A percentile compares a stretch with the other conserved stretches of the same genome.
Evolutionary conservation across 2,329 filamentous ascomycete genomes (phyloP).

Genomic region (Sporothrix humicola): DNA sequence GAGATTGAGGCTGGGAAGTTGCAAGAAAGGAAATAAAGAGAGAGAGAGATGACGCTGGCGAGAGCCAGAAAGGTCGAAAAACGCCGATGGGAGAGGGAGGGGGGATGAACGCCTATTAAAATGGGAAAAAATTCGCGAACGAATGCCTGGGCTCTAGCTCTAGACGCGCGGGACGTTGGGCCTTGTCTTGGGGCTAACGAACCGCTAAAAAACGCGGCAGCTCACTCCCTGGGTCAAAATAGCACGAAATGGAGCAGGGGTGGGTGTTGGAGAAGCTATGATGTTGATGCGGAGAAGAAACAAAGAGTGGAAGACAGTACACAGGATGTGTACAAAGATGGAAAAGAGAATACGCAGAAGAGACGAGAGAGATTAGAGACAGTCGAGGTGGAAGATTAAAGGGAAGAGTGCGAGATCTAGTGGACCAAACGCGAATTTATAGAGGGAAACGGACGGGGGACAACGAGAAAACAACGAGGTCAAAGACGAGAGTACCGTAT

Average conservation of each 20-base stretch:
- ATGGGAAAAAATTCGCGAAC: slow-evolving; percentile 28
- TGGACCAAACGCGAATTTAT: not conserved
- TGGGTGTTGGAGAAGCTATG: not conserved
- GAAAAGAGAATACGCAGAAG: not conserved
- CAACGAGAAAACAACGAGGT: not conserved
- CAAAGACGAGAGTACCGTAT: not conserved
- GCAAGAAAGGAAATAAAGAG: not conserved
- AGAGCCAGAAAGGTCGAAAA: slow-evolving; percentile 22
- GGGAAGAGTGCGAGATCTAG: too few species aligned
- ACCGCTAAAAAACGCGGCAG: not conserved
- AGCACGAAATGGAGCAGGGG: not conserved
- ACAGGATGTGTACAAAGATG: not conserved
- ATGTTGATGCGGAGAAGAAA: not conserved
- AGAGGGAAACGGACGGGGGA: not conserved
- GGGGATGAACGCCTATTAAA: not conserved
- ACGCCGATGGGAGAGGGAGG: not conserved
- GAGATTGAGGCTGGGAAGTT: not conserved
- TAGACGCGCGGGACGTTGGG: not conserved
- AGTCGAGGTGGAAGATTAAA: too few species aligned
- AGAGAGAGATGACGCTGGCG: not conserved
- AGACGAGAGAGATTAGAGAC: too few species aligned
- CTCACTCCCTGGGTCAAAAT: not conserved
- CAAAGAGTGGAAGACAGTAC: not conserved
- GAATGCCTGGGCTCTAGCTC: not conserved
- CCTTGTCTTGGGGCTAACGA: not conserved